Percentiles rank a stretch among this genome's conserved stretches.
Conservation (phyloP, 371 early-diverging fungal species). For the Zopfochytrium polystomum region DNA sequence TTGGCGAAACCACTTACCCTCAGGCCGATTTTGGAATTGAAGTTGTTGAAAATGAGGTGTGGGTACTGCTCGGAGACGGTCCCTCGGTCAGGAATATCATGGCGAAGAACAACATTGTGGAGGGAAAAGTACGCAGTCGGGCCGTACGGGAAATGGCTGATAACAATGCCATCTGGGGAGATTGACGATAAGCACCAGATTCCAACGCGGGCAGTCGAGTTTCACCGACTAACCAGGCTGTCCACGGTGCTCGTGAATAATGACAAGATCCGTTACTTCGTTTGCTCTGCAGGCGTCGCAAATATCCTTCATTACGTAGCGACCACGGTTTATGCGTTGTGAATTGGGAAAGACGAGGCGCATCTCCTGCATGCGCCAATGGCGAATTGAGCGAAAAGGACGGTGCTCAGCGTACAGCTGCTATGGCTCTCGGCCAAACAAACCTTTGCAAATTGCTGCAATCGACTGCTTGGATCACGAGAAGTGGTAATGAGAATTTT, state of each 20-base stretch:
- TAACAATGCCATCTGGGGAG: slow-evolving; percentile 82
- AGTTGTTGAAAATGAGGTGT: slow-evolving; percentile 93
- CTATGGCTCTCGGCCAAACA: too few species aligned
- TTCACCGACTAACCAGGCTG: slow-evolving; percentile 71
- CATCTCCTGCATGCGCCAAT: slow-evolving; percentile 85
- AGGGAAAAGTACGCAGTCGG: slow-evolving; percentile 97
- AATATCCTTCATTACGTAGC: slow-evolving; percentile 92
- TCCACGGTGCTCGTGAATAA: slow-evolving; percentile 96
- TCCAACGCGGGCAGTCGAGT: background rate
- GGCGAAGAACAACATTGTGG: slow-evolving; percentile 95
- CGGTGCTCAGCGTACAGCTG: too few species aligned
- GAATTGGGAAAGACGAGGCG: slow-evolving; percentile 95
- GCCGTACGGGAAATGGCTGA: slow-evolving; percentile 97
- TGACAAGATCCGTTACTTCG: slow-evolving; percentile 94
- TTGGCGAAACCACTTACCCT: too few species aligned
- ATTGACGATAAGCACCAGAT: too few species aligned
- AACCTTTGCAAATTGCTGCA: slow-evolving; percentile 93
- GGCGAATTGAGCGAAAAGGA: too few species aligned
- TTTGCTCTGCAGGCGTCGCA: slow-evolving; percentile 92
- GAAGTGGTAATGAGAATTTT: slow-evolving; percentile 98
- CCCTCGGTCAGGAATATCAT: slow-evolving; percentile 93
- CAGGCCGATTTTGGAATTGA: slow-evolving; percentile 82
- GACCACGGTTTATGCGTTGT: slow-evolving; percentile 96
- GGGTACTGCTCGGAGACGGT: slow-evolving; percentile 95
- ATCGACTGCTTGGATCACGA: slow-evolving; percentile 89